A percentile compares a stretch with the other conserved stretches of the same genome.
phyloP scores from a whole-genome alignment of 1,284 basidiomycete species.

The Violaceomyces palustris region DNA sequence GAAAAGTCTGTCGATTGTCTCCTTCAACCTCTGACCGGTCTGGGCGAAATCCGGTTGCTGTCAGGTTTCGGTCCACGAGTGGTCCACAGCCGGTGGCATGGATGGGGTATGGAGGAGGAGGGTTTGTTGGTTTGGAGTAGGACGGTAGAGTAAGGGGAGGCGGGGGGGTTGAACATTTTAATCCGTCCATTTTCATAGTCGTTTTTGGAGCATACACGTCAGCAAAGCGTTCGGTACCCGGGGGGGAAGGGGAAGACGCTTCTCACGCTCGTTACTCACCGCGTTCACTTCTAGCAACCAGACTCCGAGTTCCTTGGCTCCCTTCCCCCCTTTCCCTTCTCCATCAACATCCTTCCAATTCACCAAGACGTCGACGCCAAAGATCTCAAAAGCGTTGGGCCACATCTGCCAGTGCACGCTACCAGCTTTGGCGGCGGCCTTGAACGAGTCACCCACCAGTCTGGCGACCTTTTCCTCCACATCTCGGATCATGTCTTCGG shows the following conservation, averaged over 20 bases:
- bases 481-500: slow-evolving; percentile 55
- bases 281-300: slow-evolving; percentile 87
- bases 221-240: too few species aligned
- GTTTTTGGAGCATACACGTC: too few species aligned
- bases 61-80: background rate
- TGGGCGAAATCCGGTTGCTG: slow-evolving; percentile 87
- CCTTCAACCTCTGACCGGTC: slow-evolving; percentile 74
- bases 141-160: background rate
- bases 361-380: slow-evolving; percentile 84
- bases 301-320: slow-evolving; percentile 57
- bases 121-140: too few species aligned
- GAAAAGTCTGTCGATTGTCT: slow-evolving; percentile 77
- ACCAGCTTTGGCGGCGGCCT: slow-evolving; percentile 70
- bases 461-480: slow-evolving; percentile 16
- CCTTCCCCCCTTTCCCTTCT: background rate
- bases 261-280: slow-evolving; percentile 5
- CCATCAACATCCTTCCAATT: slow-evolving; percentile 52
- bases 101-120: background rate
- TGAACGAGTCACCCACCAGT: slow-evolving; percentile 73
- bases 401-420: slow-evolving; percentile 80
- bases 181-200: too few species aligned
- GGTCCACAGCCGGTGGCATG: too few species aligned
- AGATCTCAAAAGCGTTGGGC: slow-evolving; percentile 92
- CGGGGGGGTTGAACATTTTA: too few species aligned
- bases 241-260: too few species aligned